phyloP scores from a whole-genome alignment of 2,329 filamentous ascomycete genomes.

The Penicillium sp. region DNA sequence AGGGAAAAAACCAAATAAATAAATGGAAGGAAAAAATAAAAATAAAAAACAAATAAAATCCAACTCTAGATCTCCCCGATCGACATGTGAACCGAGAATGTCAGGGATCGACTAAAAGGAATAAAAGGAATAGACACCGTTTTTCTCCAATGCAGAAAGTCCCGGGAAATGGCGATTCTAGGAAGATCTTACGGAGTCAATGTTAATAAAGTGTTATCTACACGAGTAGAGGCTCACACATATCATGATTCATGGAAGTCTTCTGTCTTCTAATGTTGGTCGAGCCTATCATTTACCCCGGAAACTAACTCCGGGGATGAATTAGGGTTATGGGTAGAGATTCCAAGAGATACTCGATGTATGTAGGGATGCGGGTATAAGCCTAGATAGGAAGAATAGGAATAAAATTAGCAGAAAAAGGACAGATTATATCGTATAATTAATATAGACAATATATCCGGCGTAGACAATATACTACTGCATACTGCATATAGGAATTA shows the following conservation, averaged over 20 bases:
- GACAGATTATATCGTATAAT: neutral
- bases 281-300: neutral
- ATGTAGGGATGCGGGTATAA: too few species aligned
- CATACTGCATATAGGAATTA: too few species aligned
- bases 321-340: neutral
- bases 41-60: too few species aligned
- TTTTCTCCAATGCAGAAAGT: neutral
- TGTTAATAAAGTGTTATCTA: neutral
- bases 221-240: too few species aligned
- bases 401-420: neutral
- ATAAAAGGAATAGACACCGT: neutral
- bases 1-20: rapidly evolving
- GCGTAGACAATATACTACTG: too few species aligned
- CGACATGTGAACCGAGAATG: neutral
- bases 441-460: too few species aligned
- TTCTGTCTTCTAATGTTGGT: neutral
- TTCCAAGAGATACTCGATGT: too few species aligned
- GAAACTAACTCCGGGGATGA: neutral
- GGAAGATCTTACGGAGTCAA: neutral
- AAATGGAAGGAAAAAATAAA: too few species aligned
- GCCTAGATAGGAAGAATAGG: neutral
- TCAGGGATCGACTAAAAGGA: neutral
- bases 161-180: neutral
- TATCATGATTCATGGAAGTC: neutral
- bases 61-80: neutral